Evolutionary conservation across 371 early-diverging fungal species (phyloP).

Genomic region (Dichotomocladium elegans): DNA sequence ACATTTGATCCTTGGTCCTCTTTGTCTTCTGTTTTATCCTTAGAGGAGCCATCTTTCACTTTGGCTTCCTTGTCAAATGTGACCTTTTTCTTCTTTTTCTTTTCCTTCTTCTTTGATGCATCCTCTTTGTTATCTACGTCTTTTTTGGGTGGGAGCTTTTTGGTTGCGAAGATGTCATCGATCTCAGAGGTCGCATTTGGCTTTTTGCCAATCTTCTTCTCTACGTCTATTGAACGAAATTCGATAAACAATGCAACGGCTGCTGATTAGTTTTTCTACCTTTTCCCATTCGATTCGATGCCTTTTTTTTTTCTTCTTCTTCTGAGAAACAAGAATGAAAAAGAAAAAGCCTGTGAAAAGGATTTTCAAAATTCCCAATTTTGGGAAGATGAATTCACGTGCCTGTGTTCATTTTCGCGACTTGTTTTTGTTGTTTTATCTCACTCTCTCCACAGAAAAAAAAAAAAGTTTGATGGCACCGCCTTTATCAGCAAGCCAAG

Average conservation of each 20-base stretch:
- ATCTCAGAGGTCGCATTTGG: conserved; percentile 29
- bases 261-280: no score
- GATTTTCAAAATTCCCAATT: no score
- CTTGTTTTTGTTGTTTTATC: no score
- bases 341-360: no score
- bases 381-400: no score
- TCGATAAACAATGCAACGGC: no score
- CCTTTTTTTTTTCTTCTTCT: no score
- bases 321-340: no score
- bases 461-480: neutral
- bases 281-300: no score
- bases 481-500: neutral
- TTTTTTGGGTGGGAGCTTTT: conserved; percentile 2
- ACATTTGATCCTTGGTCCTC: conserved; percentile 20
- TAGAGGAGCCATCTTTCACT: conserved; percentile 2
- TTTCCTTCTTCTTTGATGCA: conserved; percentile 10
- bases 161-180: conserved; percentile 44
- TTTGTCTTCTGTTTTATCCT: conserved; percentile 12
- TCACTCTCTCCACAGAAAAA: no score
- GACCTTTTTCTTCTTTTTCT: conserved; percentile 7
- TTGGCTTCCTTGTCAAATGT: conserved; percentile 2
- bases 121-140: conserved; percentile 5
- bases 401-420: no score
- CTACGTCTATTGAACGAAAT: no score
- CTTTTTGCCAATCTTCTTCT: conserved; percentile 3